phyloP scores from a whole-genome alignment of 345 rosid genomes.

The Eucalyptus globulus region DNA sequence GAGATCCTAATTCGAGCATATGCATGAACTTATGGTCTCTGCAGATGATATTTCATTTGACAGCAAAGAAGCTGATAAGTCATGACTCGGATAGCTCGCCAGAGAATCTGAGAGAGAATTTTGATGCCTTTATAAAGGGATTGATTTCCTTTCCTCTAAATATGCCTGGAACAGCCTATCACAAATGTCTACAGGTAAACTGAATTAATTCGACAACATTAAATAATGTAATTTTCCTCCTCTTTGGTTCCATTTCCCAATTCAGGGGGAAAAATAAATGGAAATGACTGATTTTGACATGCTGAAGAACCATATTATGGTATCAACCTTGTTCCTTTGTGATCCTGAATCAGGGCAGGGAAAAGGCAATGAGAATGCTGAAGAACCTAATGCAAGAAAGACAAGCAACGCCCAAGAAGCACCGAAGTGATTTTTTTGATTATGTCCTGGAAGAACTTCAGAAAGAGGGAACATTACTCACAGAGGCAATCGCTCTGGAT shows the following conservation, averaged over 20 bases:
- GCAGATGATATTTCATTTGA: constrained; percentile 86
- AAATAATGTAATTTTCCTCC: background rate
- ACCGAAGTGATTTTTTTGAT: constrained; percentile 63
- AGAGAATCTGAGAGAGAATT: constrained; percentile 73
- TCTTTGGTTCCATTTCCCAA: background rate
- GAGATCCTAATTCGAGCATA: background rate
- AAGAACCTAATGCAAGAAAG: constrained; percentile 66
- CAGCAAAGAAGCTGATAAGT: constrained; percentile 87
- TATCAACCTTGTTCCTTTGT: background rate
- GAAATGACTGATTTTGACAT: background rate
- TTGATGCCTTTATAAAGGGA: constrained; percentile 81
- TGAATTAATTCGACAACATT: background rate
- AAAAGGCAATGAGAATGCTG: constrained; percentile 74
- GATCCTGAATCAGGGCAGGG: constrained; percentile 49
- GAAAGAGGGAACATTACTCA: constrained; percentile 69
- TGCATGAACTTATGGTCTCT: background rate
- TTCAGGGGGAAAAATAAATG: background rate
- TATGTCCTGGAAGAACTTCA: constrained; percentile 73
- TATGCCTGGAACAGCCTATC: constrained; percentile 95
- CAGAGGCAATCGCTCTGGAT: constrained; percentile 80
- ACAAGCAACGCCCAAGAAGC: constrained; percentile 31
- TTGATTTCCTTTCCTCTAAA: constrained; percentile 85
- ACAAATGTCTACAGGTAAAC: constrained; percentile 75
- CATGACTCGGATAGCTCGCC: constrained; percentile 60
- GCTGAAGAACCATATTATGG: background rate